phyloP scores from a whole-genome alignment of 495 filamentous ascomycete species.

The Hypoxylon perforatum region DNA sequence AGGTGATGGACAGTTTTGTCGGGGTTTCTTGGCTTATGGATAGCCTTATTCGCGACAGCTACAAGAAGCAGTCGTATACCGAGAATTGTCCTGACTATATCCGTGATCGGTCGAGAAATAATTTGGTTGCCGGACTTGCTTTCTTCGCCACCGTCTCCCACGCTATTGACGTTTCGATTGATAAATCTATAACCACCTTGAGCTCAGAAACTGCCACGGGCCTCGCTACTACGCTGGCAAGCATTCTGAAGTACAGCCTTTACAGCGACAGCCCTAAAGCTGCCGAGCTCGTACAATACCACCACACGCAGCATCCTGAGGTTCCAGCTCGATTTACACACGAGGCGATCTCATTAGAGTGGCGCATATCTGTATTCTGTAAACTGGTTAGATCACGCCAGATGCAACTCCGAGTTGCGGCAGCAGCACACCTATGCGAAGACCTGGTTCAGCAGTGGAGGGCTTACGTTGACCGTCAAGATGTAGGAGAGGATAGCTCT shows the following conservation, averaged over 20 bases:
- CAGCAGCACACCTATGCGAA: slow-evolving; percentile 75
- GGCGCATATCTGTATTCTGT: slow-evolving; percentile 75
- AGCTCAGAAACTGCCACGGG: slow-evolving; percentile 54
- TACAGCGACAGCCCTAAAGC: slow-evolving; percentile 49
- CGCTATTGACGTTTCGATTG: slow-evolving; percentile 55
- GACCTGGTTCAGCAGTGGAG: slow-evolving; percentile 74
- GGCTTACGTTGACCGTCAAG: slow-evolving; percentile 55
- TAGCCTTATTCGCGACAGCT: slow-evolving; percentile 46
- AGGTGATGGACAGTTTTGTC: slow-evolving; percentile 54
- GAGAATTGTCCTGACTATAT: slow-evolving; percentile 1
- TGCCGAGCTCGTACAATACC: slow-evolving; percentile 45
- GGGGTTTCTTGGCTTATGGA: slow-evolving; percentile 48
- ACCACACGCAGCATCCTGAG: slow-evolving; percentile 42
- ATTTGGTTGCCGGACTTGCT: slow-evolving; percentile 48
- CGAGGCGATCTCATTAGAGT: slow-evolving; percentile 68
- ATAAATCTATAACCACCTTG: slow-evolving; percentile 60
- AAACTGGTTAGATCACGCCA: slow-evolving; percentile 82
- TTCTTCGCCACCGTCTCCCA: slow-evolving; percentile 55
- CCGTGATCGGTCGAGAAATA: slow-evolving; percentile 38
- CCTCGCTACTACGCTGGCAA: slow-evolving; percentile 49
- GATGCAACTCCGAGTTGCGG: slow-evolving; percentile 87
- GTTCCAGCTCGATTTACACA: slow-evolving; percentile 40
- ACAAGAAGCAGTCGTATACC: slow-evolving; percentile 30
- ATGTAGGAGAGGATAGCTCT: slow-evolving; percentile 50
- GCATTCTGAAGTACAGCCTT: slow-evolving; percentile 56